Conservation (phyloP, 202 grass and related monocot genomes). For the Digitaria exilis region DNA sequence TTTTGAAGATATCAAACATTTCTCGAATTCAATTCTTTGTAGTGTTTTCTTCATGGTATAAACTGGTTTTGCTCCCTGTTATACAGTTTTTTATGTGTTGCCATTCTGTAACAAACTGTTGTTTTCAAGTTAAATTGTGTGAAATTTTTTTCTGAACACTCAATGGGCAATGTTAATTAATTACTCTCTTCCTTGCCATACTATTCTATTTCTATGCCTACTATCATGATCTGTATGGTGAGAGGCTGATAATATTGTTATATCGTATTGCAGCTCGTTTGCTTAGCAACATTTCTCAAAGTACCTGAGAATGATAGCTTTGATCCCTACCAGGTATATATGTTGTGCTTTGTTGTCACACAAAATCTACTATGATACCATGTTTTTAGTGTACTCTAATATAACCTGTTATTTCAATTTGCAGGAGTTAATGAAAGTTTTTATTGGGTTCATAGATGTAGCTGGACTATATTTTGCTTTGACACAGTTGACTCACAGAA, state of each 20-base stretch:
- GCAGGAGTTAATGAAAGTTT: slow-evolving; percentile 89
- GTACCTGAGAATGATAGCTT: slow-evolving; percentile 96
- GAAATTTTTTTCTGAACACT: slow-evolving; percentile 19
- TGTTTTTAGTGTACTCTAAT: slow-evolving; percentile 30
- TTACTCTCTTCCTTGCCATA: background rate
- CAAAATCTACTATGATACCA: background rate
- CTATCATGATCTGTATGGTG: background rate
- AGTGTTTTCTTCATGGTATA: too few species aligned
- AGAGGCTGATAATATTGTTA: too few species aligned
- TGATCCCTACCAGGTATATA: slow-evolving; percentile 87
- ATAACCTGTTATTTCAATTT: slow-evolving; percentile 34
- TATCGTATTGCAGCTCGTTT: slow-evolving; percentile 77
- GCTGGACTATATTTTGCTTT: slow-evolving; percentile 97
- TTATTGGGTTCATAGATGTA: slow-evolving; percentile 96
- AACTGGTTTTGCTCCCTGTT: too few species aligned
- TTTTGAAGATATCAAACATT: too few species aligned
- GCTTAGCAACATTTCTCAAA: slow-evolving; percentile 92
- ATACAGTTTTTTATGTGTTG: too few species aligned
- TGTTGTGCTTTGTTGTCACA: background rate
- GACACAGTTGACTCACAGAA: slow-evolving; percentile 96
- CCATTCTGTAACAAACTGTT: too few species aligned
- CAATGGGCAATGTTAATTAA: background rate
- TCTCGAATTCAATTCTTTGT: too few species aligned
- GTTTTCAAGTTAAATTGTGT: background rate
- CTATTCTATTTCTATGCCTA: slow-evolving; percentile 6